phyloP scores from a whole-genome alignment of 1,284 basidiomycete species.

The Melampsora occidentalis region DNA sequence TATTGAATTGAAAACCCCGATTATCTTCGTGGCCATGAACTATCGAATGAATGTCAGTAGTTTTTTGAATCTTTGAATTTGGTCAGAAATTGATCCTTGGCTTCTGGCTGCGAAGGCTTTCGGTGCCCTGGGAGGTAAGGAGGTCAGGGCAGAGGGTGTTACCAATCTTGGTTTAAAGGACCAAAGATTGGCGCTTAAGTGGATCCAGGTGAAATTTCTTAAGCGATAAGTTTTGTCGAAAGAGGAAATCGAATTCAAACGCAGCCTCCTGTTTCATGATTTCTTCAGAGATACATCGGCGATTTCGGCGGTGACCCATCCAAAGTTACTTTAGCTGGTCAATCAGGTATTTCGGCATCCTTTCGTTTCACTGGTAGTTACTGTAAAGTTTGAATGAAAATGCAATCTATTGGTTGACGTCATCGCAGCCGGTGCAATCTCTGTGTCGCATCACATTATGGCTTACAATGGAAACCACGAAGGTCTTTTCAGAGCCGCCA shows the following conservation, averaged over 20 bases:
- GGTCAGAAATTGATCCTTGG: too few species aligned
- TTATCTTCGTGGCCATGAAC: conserved; percentile 9
- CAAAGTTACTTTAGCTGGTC: conserved; percentile 50
- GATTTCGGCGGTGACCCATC: conserved; percentile 50
- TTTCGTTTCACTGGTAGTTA: background rate
- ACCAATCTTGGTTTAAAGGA: conserved; percentile 59
- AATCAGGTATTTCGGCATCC: background rate
- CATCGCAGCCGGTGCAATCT: conserved; percentile 36
- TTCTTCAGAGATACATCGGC: background rate
- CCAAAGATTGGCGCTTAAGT: conserved; percentile 50
- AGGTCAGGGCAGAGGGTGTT: conserved; percentile 57
- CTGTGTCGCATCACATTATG: conserved; percentile 32
- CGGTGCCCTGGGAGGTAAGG: conserved; percentile 59
- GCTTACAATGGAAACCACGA: conserved; percentile 29
- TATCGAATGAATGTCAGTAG: background rate
- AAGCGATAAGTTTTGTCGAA: background rate
- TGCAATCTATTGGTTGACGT: too few species aligned
- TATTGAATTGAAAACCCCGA: background rate
- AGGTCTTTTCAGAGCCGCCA: conserved; percentile 35
- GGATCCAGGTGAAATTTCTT: conserved; percentile 43
- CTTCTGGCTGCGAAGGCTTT: conserved; percentile 45
- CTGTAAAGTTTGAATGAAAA: background rate
- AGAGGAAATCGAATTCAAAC: too few species aligned
- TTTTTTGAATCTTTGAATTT: too few species aligned
- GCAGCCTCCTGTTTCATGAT: too few species aligned